These are phyloP conservation scores for Hypomontagnella monticulosa DNA, from an alignment of 495 filamentous ascomycete species.

Conservation along the genomic window DNA sequence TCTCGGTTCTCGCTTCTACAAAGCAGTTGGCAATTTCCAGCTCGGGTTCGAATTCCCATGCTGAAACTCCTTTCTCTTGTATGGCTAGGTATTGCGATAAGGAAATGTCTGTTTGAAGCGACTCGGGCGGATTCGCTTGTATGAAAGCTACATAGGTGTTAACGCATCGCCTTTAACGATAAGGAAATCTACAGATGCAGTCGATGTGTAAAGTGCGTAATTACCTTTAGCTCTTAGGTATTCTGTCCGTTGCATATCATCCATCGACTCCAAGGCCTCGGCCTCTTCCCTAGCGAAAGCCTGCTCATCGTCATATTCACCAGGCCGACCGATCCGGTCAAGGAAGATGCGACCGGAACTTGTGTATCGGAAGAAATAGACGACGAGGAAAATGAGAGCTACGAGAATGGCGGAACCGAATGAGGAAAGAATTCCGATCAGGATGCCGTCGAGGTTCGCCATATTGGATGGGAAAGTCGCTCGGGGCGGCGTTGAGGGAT, in stretches of 20 bases:
- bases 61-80: conserved; percentile 97
- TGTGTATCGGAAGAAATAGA: conserved; percentile 96
- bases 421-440: conserved; percentile 96
- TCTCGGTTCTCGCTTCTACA: conserved; percentile 93
- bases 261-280: conserved; percentile 93
- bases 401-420: conserved; percentile 92
- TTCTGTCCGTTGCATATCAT: conserved; percentile 88
- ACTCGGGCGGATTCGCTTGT: conserved; percentile 94
- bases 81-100: conserved; percentile 97
- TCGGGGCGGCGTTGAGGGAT: conserved; percentile 20
- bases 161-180: conserved; percentile 20
- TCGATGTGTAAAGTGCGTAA: conserved; percentile 23
- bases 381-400: conserved; percentile 78
- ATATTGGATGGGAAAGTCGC: conserved; percentile 35
- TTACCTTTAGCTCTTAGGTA: conserved; percentile 96
- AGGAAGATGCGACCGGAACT: conserved; percentile 88
- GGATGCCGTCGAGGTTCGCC: conserved; percentile 72
- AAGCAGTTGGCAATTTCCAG: conserved; percentile 99
- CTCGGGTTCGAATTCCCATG: conserved; percentile 99
- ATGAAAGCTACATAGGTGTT: conserved; percentile 75
- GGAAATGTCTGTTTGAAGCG: conserved; percentile 94
- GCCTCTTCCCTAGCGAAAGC: conserved; percentile 91
- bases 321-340: conserved; percentile 91
- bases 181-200: conserved; percentile 3
- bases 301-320: conserved; percentile 98